A percentile compares a stretch with the other conserved stretches of the same genome.
phyloP scores from a whole-genome alignment of 306 rosid species.

The Sicyos baderoa region DNA sequence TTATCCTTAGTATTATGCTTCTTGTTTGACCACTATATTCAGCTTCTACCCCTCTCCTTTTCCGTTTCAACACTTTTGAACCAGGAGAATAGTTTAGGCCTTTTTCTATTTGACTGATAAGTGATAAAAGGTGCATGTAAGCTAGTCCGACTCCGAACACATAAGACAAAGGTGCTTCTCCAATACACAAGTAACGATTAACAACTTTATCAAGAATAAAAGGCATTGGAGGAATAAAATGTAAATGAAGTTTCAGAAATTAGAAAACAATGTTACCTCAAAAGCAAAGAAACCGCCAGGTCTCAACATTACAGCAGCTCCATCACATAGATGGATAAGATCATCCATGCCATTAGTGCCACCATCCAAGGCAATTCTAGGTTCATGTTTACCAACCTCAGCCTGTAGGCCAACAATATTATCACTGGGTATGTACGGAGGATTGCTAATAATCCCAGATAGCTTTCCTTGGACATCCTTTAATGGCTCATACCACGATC shows the following conservation, averaged over 20 bases:
- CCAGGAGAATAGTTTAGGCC: not conserved
- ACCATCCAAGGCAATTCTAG: constrained; percentile 69
- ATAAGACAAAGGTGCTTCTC: not conserved
- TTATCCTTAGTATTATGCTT: too few relatives aligned
- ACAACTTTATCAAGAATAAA: not conserved
- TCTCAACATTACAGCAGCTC: constrained; percentile 58
- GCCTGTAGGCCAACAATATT: constrained; percentile 68
- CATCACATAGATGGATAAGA: constrained; percentile 69
- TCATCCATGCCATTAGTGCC: constrained; percentile 59
- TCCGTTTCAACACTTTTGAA: not conserved
- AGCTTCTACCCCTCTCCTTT: too few relatives aligned
- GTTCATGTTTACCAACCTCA: constrained; percentile 82
- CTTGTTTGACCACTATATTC: too few relatives aligned
- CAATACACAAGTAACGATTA: not conserved
- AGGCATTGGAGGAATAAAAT: not conserved
- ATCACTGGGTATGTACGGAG: constrained; percentile 78
- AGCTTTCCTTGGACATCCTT: constrained; percentile 55
- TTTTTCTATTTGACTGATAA: not conserved
- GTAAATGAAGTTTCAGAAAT: constrained; percentile 6
- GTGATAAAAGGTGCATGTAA: too few relatives aligned
- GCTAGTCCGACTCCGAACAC: too few relatives aligned
- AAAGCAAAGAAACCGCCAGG: constrained; percentile 85
- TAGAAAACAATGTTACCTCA: constrained; percentile 42
- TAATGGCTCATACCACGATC: constrained; percentile 83
- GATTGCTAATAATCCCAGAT: constrained; percentile 74